Evolutionary conservation across 2,329 filamentous ascomycete species (phyloP), one percentile per base, ranked within the genome.

Genomic region (Phoma sp.): DNA sequence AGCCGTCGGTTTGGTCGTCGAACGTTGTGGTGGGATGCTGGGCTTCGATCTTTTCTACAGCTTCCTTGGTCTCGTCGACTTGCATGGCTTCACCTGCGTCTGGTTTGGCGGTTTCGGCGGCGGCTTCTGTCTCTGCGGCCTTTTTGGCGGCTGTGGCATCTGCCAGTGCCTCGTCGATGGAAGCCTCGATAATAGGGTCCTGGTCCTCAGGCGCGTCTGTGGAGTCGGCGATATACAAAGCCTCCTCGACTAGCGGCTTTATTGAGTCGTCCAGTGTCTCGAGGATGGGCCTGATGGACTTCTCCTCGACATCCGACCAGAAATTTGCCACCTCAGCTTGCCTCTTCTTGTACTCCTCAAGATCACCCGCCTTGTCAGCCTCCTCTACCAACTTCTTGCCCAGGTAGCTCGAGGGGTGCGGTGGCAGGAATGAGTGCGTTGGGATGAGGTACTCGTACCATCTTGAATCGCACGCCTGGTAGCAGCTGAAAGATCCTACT

Each of bases 381-480:
- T 87, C 80, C 66, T 93, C 86, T n/a, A 86, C 83, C n/a, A 96
- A 79, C 71, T 92, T 91, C 76, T 88, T 90, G 7, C 91, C 93
- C 29, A 99, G 76, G 72, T 85, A 96, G 57, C 91, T 96, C 59
- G 89, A 88, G 0, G 93, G 93, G 72, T 98, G 93, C 0, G 95
- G 95, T 17, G 95, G 95, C 26, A 99, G 79, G 64, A 99, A 90
- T 51, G 90, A 92, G 76, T 98, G 92, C 34, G 90, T 95, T 2
- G 95, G 95, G 74, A 99, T 91, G 46, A 99, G 81, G 72, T 99
- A 99, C 78, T 99, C 95, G 77, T 99, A 99, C 83, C 93, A 96
- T 64, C 95, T 84, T 21, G 92, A 96, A 76, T 99, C 95, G 76
- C 93, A 97, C 50, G 91, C 85, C 72, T 96, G 90, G 76, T 99